Evolutionary conservation across 2,329 filamentous ascomycete genomes (phyloP).

Genomic region (Cladophialophora chaetospira): DNA sequence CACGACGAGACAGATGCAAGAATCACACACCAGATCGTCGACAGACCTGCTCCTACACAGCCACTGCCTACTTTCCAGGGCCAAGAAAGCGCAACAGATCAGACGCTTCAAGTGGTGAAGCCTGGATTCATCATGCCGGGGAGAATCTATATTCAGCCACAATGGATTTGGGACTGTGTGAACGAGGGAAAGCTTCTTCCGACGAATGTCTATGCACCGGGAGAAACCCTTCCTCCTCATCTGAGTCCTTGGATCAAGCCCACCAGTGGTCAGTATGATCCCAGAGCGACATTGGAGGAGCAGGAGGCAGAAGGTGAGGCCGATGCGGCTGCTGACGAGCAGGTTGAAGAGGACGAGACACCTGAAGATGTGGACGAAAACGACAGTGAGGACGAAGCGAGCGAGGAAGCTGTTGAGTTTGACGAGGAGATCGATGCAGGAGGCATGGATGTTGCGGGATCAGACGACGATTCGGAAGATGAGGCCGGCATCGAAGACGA

Average conservation of each 20-base stretch:
- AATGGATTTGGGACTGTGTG: conserved; percentile 98
- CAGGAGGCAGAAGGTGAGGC: conserved; percentile 88
- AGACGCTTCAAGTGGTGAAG: conserved; percentile 37
- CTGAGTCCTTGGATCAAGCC: conserved; percentile 93
- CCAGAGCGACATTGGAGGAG: conserved; percentile 78
- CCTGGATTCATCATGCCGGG: conserved; percentile 80
- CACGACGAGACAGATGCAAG: conserved; percentile 81
- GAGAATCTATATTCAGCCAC: conserved; percentile 88
- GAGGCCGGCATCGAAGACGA: conserved; percentile 52
- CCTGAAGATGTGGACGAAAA: conserved; percentile 48
- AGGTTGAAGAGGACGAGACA: conserved; percentile 40
- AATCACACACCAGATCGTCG: conserved; percentile 96
- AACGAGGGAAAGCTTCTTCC: conserved; percentile 88
- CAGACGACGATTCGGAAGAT: conserved; percentile 47
- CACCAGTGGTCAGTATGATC: conserved; percentile 86
- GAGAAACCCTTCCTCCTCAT: conserved; percentile 87
- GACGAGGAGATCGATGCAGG: conserved; percentile 48
- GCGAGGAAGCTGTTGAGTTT: conserved; percentile 42
- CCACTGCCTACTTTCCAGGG: conserved; percentile 48
- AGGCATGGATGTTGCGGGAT: conserved; percentile 50
- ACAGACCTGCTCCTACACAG: conserved; percentile 65
- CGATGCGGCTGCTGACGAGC: conserved; percentile 57
- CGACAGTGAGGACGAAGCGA: conserved; percentile 39
- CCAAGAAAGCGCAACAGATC: conserved; percentile 26
- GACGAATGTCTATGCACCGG: conserved; percentile 85